Evolutionary conservation across 2,329 filamentous ascomycete genomes (phyloP).

Genomic region (Phyllosticta citriasiana): DNA sequence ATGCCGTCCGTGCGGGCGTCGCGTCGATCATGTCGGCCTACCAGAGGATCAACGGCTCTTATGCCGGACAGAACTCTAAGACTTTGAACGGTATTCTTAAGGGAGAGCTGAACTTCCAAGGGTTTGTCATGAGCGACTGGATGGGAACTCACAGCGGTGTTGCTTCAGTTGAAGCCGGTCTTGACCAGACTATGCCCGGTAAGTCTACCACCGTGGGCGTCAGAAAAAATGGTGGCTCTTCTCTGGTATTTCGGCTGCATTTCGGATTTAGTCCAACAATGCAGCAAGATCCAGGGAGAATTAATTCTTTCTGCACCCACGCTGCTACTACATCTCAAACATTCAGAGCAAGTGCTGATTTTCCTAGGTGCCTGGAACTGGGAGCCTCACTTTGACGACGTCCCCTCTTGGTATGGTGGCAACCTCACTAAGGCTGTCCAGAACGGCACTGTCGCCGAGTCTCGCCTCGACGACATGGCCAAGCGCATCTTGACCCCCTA

Average conservation of each 20-base stretch:
- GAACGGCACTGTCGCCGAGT: conserved; percentile 31
- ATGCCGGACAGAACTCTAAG: conserved; percentile 37
- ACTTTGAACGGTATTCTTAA: conserved; percentile 37
- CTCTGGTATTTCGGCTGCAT: too few species aligned
- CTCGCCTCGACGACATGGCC: conserved; percentile 38
- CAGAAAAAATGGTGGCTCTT: too few species aligned
- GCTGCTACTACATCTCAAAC: background rate
- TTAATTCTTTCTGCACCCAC: conserved; percentile 9
- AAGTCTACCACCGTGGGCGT: too few species aligned
- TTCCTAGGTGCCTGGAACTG: conserved; percentile 1
- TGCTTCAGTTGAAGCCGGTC: conserved; percentile 20
- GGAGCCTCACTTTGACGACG: conserved; percentile 43
- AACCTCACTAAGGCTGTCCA: conserved; percentile 31
- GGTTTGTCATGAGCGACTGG: conserved; percentile 18
- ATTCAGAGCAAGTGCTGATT: too few species aligned
- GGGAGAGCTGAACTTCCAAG: conserved; percentile 36
- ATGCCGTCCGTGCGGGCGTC: conserved; percentile 59
- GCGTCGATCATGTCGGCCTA: conserved; percentile 40
- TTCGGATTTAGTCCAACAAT: too few species aligned
- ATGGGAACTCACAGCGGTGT: conserved; percentile 20
- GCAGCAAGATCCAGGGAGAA: background rate
- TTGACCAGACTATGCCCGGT: conserved; percentile 15
- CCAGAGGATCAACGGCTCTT: conserved; percentile 28
- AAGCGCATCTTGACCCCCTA: conserved; percentile 37
- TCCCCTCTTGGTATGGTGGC: conserved; percentile 3